phyloP scores from a whole-genome alignment of 2,329 filamentous ascomycete genomes.

The Fonsecaea pedrosoi region DNA sequence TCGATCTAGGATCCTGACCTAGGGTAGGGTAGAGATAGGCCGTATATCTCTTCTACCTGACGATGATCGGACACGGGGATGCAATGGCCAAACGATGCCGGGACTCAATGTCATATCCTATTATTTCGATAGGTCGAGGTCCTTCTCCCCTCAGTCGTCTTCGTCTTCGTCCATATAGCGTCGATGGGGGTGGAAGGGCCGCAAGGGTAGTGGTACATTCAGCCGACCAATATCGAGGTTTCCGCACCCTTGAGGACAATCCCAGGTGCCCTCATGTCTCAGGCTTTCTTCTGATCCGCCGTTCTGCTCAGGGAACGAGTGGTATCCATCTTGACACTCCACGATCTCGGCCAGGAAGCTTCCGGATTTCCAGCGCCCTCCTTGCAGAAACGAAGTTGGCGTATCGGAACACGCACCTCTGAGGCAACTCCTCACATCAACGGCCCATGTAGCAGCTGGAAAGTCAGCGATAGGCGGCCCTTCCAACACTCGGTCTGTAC shows the following conservation, averaged over 20 bases:
- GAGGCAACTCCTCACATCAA: slow-evolving; percentile 7
- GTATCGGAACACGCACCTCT: not conserved
- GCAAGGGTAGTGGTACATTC: not conserved
- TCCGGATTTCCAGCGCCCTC: not conserved
- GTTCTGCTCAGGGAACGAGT: too few species aligned
- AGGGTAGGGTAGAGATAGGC: too few species aligned
- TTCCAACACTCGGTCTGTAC: not conserved
- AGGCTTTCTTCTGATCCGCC: too few species aligned
- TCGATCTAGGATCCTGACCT: not conserved
- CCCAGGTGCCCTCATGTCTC: not conserved
- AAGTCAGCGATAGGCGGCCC: not conserved
- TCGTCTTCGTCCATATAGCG: not conserved
- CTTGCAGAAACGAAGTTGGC: not conserved
- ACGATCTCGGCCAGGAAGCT: slow-evolving; percentile 1
- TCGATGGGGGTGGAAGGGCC: not conserved
- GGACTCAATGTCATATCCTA: not conserved
- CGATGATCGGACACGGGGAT: too few species aligned
- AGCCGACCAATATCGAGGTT: not conserved
- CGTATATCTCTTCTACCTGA: too few species aligned
- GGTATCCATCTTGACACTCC: not conserved
- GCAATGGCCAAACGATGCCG: not conserved
- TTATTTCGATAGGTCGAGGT: not conserved
- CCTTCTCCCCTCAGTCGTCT: not conserved
- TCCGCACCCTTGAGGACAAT: not conserved
- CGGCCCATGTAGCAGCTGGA: not conserved